Evolutionary conservation across 75 land plant genomes (phyloP).

Genomic region (Cupressus sempervirens): DNA sequence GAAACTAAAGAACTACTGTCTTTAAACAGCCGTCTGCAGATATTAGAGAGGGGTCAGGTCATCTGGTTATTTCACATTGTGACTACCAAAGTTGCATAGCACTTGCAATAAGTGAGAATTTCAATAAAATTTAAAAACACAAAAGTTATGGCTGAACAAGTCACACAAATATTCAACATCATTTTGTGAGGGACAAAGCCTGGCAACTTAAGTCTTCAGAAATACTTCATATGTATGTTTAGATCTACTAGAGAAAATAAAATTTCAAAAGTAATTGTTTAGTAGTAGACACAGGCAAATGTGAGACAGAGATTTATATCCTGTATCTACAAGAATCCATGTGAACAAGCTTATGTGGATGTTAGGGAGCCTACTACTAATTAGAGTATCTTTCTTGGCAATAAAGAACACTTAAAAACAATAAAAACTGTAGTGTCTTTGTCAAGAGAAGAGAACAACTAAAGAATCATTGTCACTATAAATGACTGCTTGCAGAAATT

Average conservation of each 20-base stretch:
- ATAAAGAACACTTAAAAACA: not conserved
- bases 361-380: not conserved
- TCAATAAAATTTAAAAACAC: no score
- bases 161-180: no score
- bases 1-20: not conserved
- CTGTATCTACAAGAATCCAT: no score
- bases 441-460: not conserved
- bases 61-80: not conserved
- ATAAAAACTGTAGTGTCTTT: not conserved
- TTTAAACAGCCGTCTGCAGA: not conserved
- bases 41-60: not conserved
- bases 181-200: no score
- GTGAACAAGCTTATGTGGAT: not conserved
- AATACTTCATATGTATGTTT: no score
- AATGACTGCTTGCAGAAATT: not conserved
- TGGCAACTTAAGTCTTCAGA: not conserved
- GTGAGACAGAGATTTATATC: no score
- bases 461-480: not conserved
- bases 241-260: no score
- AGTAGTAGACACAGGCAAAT: no score
- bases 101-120: not conserved
- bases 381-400: not conserved
- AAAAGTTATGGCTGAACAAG: no score
- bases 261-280: no score
- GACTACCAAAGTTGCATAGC: not conserved